Conservation (phyloP, 441 rosid genomes). For the Brassica balearica region DNA sequence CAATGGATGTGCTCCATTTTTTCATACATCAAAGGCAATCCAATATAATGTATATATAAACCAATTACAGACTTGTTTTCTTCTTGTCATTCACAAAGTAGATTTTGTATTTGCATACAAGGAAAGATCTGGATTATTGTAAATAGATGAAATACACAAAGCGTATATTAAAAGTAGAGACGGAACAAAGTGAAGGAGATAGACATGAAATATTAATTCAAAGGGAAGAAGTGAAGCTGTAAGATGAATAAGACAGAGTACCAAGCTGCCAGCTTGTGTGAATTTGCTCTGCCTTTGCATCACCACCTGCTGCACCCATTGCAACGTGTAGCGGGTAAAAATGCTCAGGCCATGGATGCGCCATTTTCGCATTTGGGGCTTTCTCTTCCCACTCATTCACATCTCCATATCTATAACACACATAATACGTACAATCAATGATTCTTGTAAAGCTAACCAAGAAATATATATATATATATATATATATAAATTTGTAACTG, state of each 20-base stretch:
- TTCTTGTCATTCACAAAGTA: too few relatives aligned
- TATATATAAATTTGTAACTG: neutral
- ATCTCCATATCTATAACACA: constrained; percentile 62
- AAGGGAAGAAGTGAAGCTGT: constrained; percentile 59
- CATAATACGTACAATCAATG: neutral
- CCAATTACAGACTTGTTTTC: too few relatives aligned
- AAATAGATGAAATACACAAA: constrained; percentile 6
- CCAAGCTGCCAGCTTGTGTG: constrained; percentile 88
- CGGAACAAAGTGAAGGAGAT: neutral
- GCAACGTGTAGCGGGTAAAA: constrained; percentile 91
- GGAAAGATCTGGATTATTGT: neutral
- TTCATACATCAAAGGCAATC: too few relatives aligned
- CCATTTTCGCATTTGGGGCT: constrained; percentile 77
- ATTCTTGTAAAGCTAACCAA: neutral
- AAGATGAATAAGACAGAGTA: constrained; percentile 81
- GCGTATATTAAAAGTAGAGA: neutral
- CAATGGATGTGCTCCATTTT: too few relatives aligned
- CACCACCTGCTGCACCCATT: constrained; percentile 86
- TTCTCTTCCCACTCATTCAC: constrained; percentile 68
- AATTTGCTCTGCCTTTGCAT: constrained; percentile 72
- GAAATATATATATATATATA: neutral
- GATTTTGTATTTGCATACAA: too few relatives aligned
- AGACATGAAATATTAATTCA: constrained; percentile 19
- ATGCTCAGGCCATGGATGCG: constrained; percentile 94
- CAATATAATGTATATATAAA: too few relatives aligned